Conservation (phyloP, 179 eudicot species). For the Vitellaria paradoxa region DNA sequence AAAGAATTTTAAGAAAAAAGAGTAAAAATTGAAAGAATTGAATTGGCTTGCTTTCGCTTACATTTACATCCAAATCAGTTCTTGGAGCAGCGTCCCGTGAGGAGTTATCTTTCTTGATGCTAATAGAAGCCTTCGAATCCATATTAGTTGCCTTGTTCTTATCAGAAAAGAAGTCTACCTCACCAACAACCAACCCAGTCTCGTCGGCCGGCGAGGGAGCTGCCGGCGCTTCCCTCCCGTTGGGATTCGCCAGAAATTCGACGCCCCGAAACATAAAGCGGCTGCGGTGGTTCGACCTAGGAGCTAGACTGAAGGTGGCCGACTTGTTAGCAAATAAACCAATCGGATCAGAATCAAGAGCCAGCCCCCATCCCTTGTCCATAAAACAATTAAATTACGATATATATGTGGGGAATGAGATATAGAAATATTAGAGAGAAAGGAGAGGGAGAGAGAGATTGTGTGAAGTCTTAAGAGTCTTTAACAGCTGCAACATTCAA, state of each 20-base stretch:
- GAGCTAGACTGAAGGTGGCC: slow-evolving; percentile 10
- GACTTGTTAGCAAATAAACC: slow-evolving; percentile 17
- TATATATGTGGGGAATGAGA: background rate
- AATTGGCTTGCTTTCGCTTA: slow-evolving; percentile 23
- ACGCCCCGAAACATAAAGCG: slow-evolving; percentile 10
- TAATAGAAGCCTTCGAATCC: background rate
- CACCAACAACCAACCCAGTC: slow-evolving; percentile 22
- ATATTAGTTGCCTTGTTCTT: slow-evolving; percentile 11
- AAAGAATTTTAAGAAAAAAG: background rate
- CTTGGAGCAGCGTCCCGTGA: slow-evolving; percentile 13
- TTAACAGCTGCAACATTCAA: slow-evolving; percentile 19
- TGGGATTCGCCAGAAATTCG: slow-evolving; percentile 17
- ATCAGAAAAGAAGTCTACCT: slow-evolving; percentile 54
- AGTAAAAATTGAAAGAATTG: background rate
- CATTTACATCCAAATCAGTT: slow-evolving; percentile 38
- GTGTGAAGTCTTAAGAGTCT: slow-evolving; percentile 10
- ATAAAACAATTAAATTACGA: slow-evolving; percentile 28
- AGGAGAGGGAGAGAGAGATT: background rate
- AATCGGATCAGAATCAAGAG: slow-evolving; percentile 39
- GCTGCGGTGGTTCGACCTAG: slow-evolving; percentile 10
- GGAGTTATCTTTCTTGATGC: slow-evolving; percentile 35
- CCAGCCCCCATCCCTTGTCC: slow-evolving; percentile 66
- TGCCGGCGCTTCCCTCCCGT: slow-evolving; percentile 19
- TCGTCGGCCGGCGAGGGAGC: slow-evolving; percentile 2
- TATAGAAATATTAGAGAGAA: slow-evolving; percentile 19